Conservation (phyloP, 2,329 filamentous ascomycete genomes). For the Penicillium sp. region DNA sequence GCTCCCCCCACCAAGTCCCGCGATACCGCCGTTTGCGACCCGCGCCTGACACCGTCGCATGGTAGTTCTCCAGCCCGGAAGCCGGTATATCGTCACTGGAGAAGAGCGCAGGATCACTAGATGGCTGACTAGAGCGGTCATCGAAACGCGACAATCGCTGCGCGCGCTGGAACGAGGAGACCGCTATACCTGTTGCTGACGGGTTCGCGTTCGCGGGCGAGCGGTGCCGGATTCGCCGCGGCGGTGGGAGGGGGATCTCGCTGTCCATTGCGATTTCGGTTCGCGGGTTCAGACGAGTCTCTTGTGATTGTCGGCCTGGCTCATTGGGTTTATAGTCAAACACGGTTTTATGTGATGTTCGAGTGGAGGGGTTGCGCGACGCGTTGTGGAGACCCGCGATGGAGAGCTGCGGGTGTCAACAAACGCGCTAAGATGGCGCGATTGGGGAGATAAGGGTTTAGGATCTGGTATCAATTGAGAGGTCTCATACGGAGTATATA, state of each 20-base stretch:
- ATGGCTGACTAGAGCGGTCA: constrained; percentile 41
- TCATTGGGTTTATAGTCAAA: constrained; percentile 3
- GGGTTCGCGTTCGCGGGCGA: constrained; percentile 27
- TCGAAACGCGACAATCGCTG: constrained; percentile 34
- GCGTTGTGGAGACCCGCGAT: constrained; percentile 25
- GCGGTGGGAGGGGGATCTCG: constrained; percentile 42
- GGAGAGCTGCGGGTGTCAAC: constrained; percentile 18
- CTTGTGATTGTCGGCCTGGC: background rate
- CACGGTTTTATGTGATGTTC: constrained; percentile 3
- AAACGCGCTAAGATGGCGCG: constrained; percentile 17
- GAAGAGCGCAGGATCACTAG: constrained; percentile 48
- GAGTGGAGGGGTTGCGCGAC: constrained; percentile 15
- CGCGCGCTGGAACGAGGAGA: constrained; percentile 26
- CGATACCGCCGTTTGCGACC: constrained; percentile 44
- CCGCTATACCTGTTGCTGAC: constrained; percentile 16
- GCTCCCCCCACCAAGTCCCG: constrained; percentile 49
- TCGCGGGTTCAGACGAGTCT: background rate
- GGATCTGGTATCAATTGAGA: background rate
- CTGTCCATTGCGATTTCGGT: constrained; percentile 33
- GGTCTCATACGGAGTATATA: background rate
- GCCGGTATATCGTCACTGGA: constrained; percentile 50
- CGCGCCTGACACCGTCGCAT: constrained; percentile 24
- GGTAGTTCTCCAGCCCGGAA: constrained; percentile 48
- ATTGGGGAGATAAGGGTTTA: background rate
- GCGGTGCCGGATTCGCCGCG: constrained; percentile 38